Percentiles rank a stretch among this genome's conserved stretches.
phyloP scores from a whole-genome alignment of 192 early-diverging fungal genomes.

The Umbelopsis vinacea region DNA sequence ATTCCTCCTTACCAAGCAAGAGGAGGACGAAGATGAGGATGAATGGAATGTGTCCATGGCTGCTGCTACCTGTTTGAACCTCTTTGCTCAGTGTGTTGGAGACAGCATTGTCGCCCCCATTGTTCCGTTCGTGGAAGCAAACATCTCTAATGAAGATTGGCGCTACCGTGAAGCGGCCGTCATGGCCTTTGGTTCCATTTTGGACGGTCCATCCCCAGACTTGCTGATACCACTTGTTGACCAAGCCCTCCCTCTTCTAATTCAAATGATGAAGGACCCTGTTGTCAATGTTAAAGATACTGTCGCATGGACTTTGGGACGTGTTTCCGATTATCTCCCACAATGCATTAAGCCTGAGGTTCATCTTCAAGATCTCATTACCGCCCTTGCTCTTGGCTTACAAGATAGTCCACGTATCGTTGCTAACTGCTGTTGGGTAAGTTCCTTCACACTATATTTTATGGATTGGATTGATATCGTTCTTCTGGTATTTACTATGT shows the following conservation, averaged over 20 bases:
- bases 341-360: constrained; percentile 76
- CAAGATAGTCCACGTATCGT: constrained; percentile 89
- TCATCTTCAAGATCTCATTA: constrained; percentile 71
- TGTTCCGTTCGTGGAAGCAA: constrained; percentile 86
- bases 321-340: constrained; percentile 84
- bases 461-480: constrained; percentile 23
- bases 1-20: constrained; percentile 91
- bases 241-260: constrained; percentile 86
- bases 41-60: constrained; percentile 99
- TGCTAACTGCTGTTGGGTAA: constrained; percentile 90
- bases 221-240: constrained; percentile 72
- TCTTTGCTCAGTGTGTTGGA: constrained; percentile 84
- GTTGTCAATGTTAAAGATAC: constrained; percentile 94
- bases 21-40: constrained; percentile 98
- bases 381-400: constrained; percentile 82
- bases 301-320: constrained; percentile 97
- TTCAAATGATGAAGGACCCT: constrained; percentile 88
- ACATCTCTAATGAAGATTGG: constrained; percentile 90
- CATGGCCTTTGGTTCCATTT: constrained; percentile 98
- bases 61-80: constrained; percentile 90
- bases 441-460: constrained; percentile 3
- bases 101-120: constrained; percentile 82
- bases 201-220: constrained; percentile 83
- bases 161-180: constrained; percentile 94
- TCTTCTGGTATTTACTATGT: background rate